Evolutionary conservation across 148 eudicot species (phyloP).

Genomic region (Chenopodium suecicum): DNA sequence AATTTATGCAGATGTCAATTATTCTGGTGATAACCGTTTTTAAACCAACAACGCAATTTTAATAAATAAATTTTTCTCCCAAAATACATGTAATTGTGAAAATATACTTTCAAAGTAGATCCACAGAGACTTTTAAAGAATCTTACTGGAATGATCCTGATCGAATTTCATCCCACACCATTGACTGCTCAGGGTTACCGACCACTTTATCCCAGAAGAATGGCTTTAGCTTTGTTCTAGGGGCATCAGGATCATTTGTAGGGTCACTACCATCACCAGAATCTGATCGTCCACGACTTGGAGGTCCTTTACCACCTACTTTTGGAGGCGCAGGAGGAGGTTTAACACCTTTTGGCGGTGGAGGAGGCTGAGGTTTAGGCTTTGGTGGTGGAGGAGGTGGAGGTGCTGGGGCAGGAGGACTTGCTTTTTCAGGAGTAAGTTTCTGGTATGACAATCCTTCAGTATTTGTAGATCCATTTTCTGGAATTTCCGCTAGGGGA

Average conservation of each 20-base stretch:
- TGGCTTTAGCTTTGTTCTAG: conserved; percentile 55
- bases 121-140: background rate
- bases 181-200: conserved; percentile 56
- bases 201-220: conserved; percentile 76
- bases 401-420: conserved; percentile 37
- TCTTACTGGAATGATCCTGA: conserved; percentile 53
- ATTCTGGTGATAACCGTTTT: background rate
- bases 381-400: conserved; percentile 58
- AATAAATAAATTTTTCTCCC: background rate
- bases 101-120: background rate
- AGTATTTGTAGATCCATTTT: conserved; percentile 14
- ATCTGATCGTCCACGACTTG: conserved; percentile 28
- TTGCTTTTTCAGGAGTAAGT: conserved; percentile 37
- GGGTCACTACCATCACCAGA: conserved; percentile 33
- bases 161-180: conserved; percentile 77
- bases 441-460: conserved; percentile 25
- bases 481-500: conserved; percentile 18
- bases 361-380: conserved; percentile 64
- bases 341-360: conserved; percentile 47
- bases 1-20: background rate
- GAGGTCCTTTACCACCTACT: conserved; percentile 35
- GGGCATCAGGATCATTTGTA: conserved; percentile 34
- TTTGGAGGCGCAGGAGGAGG: conserved; percentile 74
- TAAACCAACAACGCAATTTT: too few relatives aligned
- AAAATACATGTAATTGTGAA: background rate